Conservation (phyloP, 2,329 filamentous ascomycete species). For the Pseudogymnoascus sp. region DNA sequence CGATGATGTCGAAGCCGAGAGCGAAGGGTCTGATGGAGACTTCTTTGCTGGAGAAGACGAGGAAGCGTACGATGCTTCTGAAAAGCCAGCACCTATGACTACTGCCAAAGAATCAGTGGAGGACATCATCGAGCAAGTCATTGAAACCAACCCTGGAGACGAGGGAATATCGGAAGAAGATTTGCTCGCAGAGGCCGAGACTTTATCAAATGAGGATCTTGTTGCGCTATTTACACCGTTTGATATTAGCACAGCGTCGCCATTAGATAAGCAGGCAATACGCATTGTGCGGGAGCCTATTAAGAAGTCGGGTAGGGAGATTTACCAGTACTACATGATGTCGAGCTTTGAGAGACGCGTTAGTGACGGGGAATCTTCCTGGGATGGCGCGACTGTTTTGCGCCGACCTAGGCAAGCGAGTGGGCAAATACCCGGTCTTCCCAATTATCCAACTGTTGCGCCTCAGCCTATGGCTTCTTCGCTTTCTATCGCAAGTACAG, state of each 20-base stretch:
- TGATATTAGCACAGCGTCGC: background rate
- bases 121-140: background rate
- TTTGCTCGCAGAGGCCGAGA: background rate
- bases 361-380: background rate
- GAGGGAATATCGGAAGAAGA: conserved; percentile 3
- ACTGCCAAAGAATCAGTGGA: background rate
- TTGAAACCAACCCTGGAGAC: background rate
- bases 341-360: conserved; percentile 3
- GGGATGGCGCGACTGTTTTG: conserved; percentile 2
- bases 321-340: conserved; percentile 1
- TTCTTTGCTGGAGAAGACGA: conserved; percentile 4
- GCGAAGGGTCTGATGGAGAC: background rate
- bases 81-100: background rate
- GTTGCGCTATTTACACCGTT: background rate
- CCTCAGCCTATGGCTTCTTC: background rate
- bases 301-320: background rate
- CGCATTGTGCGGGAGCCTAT: conserved; percentile 7
- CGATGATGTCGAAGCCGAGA: background rate
- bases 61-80: background rate
- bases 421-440: background rate
- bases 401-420: conserved; percentile 7
- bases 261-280: background rate
- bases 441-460: background rate
- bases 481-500: background rate
- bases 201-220: background rate